These are phyloP conservation scores for Penicillium concentricum DNA, from an alignment of 2,329 filamentous ascomycete species.

Conservation along the genomic window DNA sequence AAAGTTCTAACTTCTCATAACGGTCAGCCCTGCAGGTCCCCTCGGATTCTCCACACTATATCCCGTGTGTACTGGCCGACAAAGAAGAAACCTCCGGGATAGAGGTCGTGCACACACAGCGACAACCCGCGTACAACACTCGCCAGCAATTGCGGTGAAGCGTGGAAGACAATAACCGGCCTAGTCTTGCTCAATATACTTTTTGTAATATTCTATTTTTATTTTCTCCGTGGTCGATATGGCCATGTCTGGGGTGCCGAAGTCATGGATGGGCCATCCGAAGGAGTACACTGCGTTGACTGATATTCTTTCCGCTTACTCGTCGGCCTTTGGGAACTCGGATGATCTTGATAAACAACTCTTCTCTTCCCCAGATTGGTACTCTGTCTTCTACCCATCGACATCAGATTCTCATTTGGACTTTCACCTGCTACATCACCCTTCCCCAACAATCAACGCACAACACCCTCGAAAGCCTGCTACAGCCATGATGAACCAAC, in stretches of 20 bases:
- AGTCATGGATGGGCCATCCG: conserved; percentile 8
- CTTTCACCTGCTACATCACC: background rate
- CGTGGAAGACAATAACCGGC: background rate
- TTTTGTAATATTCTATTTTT: background rate
- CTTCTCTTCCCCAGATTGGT: background rate
- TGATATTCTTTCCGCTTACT: background rate
- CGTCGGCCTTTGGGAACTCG: background rate
- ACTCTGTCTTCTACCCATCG: background rate
- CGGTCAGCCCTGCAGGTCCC: conserved; percentile 28
- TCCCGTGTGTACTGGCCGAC: conserved; percentile 15
- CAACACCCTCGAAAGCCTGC: background rate
- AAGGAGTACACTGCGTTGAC: conserved; percentile 1
- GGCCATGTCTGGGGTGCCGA: conserved; percentile 11
- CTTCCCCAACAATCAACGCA: background rate
- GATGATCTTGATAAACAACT: background rate
- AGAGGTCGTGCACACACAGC: conserved; percentile 24
- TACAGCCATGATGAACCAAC: background rate
- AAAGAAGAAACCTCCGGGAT: conserved; percentile 10
- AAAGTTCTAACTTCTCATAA: conserved; percentile 18
- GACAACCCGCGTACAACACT: conserved; percentile 26
- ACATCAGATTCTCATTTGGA: background rate
- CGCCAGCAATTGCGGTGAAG: conserved; percentile 29
- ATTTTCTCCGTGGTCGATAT: conserved; percentile 3
- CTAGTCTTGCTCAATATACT: background rate
- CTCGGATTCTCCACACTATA: conserved; percentile 19